Base-by-base conservation (phyloP, 768 basidiomycete genomes). In the Collybiopsis confluens region DNA sequence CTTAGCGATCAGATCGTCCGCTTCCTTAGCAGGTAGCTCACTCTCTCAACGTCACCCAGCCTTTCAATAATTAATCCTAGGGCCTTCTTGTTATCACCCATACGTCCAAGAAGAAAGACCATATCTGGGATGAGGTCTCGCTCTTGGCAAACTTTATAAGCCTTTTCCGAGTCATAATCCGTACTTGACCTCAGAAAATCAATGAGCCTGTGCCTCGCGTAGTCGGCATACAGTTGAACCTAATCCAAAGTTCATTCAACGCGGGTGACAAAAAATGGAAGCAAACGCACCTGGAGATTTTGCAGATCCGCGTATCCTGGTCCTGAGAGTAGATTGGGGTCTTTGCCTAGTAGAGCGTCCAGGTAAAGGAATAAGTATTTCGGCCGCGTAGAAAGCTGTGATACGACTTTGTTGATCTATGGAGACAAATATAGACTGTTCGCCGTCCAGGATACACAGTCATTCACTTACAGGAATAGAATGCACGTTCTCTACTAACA, bases 31-130 rank as follows among this genome's bases (percentile, higher is more conserved):
- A n/a, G n/a, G n/a, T n/a, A n/a, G n/a, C 82, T 48, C 64, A 89
- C 95, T 54, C 92, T 76, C 58, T 93, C 80, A 0, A 98, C 97
- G 62, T 98, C 95, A 0, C 89, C 93, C 4, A 98, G 74, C 15
- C 93, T 80, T 65, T 98, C 94, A 54, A 99, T 98, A 59, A 99
- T 98, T 18, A 99, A 80, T 55, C 84, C 89, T 56, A 99, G 69
- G 1, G 96, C 97, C 61, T 92, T 80, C 75, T 94, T 96, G 69
- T 97, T 97, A 69, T 98, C 92, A 8, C 97, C 97, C 95, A 98
- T 98, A 26, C 92, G 82, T 0, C 96, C 97, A 1, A 98, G 82
- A 0, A 98, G 77, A 72, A 96, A 99, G 16, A 99, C 96, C 92
- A 97, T 96, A 71, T 98, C 97, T 0, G 84, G 84, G 0, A 99